Evolutionary conservation across 352 stramenopile species (phyloP), one percentile per base, ranked within the genome.

Genomic region (Pythium chondricola): DNA sequence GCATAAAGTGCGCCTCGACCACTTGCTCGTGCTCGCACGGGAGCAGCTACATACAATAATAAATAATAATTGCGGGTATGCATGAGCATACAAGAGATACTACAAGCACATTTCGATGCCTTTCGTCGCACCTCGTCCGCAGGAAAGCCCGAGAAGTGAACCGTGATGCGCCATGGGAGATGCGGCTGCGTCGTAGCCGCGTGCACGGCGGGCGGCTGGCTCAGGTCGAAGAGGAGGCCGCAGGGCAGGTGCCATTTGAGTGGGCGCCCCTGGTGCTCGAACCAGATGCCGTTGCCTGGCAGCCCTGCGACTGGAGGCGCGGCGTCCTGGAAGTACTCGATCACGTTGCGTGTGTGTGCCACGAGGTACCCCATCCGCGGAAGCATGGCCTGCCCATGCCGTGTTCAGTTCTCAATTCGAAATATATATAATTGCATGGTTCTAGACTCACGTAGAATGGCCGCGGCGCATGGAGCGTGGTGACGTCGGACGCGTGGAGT

Each of bases 1-100:
- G 78, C 78, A 93, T 93, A 37, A 90, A 93, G 62, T 90, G 72
- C 16, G 63, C 75, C 61, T 90, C 81, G 30, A 90, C 69, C 31
- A 65, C 83, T 39, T 80, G 61, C 41, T 90, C 73, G 42, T 88
- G 85, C 29, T 88, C 81, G 36, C 76, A 90, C 20, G 78, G 72
- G 22, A 93, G 52, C 5, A 93, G 56, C 48, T 83, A 48, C 35
- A 18, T 1, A 4, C 29, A 47, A 7, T 13, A 31, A 11, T 48
- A 20, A 21, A 22, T 22, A 10, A 7, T 32, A 2, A 6, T 17
- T 22, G 22, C 29, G 29, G 29, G 7, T 8, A 13, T 13, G 29
- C 13, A 13, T 13, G 29, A 33, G 7, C 8, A 33, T 33, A 8
- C 13, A 33, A 33, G 7, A 33, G 29, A n/a, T n/a, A n/a, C 7